Evolutionary conservation across 257 asterid species (phyloP), one percentile per base, ranked within the genome.

Genomic region (Leonotis leonurus): DNA sequence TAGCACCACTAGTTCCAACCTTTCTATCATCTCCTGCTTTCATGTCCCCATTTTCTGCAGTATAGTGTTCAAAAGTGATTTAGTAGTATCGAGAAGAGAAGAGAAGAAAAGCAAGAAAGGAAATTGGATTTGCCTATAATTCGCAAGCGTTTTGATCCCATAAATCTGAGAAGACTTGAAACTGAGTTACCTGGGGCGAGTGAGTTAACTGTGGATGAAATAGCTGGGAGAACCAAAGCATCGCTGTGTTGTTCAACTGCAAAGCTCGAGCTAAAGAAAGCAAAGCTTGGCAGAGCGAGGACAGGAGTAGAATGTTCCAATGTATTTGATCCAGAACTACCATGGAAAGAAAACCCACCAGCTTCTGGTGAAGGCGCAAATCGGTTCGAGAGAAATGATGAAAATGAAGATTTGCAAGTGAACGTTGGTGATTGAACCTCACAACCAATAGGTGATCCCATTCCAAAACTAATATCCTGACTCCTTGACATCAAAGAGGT

Each of bases 231-330:
- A 71, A 70, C 69, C 76, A 78, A 62, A 43, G 70, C 57, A 71
- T 51, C 70, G 21, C 32, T 75, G 43, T 60, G 81, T 64, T 63
- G 78, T 56, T 58, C 86, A 58, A 68, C 71, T 24, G 32, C 73
- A 56, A 51, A 29, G 30, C 67, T 62, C 3, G 76, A 37, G 72
- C 77, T 55, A 69, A 77, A 77, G 79, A 88, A 85, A 22, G 88
- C 77, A 72, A 88, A 85, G 75, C 96, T 88, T n/a, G 88, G 81
- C 33, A 88, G 58, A 12, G 95, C 70, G 37, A 73, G 45, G 63
- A 56, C 46, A 26, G 56, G 77, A 10, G 82, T 59, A 14, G 87
- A 67, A 71, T 73, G 58, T 60, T 79, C 83, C 33, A 63, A 18
- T 3, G 84, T 56, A 56, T 40, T 59, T 46, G 83, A 70, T 51